phyloP scores from a whole-genome alignment of 73 alveolate genomes.

The Paramecium caudatum region DNA sequence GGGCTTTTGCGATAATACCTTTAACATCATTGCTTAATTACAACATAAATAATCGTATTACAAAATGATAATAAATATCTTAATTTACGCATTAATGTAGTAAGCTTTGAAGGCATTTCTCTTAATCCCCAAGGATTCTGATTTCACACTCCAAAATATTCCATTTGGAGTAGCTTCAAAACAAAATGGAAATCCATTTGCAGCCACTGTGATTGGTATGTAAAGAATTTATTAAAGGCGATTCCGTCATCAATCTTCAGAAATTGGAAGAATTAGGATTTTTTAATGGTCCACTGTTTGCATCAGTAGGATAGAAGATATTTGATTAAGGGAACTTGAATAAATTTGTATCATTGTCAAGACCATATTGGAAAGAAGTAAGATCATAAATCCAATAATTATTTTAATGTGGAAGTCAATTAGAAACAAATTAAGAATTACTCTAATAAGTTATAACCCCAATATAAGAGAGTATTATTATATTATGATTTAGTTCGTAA shows the following conservation, averaged over 20 bases:
- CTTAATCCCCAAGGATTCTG: constrained; percentile 67
- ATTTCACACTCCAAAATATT: constrained; percentile 65
- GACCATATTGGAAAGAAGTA: constrained; percentile 73
- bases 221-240: not conserved
- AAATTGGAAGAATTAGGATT: constrained; percentile 14
- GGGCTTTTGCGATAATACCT: not conserved
- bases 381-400: constrained; percentile 54
- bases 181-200: constrained; percentile 17
- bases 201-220: constrained; percentile 71
- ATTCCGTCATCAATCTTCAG: constrained; percentile 17
- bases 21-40: constrained; percentile 26
- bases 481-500: constrained; percentile 18
- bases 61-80: constrained; percentile 39
- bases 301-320: not conserved
- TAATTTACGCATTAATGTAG: constrained; percentile 26
- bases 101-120: constrained; percentile 29
- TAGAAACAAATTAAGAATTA: constrained; percentile 71
- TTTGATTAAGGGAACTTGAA: constrained; percentile 64
- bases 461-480: not conserved
- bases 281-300: not conserved
- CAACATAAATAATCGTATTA: not conserved
- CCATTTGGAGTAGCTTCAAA: constrained; percentile 71
- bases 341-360: constrained; percentile 55
- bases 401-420: constrained; percentile 54
- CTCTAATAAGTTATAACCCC: constrained; percentile 42